Conservation (phyloP, 805 yeast genomes). For the Blastobotrys americana region DNA sequence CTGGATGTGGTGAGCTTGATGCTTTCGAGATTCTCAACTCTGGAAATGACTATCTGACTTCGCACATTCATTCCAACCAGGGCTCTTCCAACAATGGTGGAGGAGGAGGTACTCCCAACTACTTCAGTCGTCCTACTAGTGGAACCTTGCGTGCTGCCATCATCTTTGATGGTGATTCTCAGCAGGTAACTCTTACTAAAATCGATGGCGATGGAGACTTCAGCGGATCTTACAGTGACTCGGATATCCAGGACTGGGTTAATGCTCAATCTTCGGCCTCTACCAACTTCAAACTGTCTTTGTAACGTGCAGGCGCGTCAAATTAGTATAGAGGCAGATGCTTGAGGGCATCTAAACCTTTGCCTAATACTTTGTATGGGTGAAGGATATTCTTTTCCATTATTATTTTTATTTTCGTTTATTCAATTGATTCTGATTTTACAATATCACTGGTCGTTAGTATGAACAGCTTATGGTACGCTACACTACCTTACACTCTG, state of each 20-base stretch:
- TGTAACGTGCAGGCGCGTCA: not conserved
- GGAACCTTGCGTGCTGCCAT: conserved; percentile 85
- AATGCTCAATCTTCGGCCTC: not conserved
- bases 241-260: conserved; percentile 2
- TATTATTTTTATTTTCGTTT: too few relatives aligned
- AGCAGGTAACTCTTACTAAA: conserved; percentile 14
- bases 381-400: too few relatives aligned
- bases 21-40: conserved; percentile 78
- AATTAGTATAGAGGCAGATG: too few relatives aligned
- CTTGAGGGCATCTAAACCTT: too few relatives aligned
- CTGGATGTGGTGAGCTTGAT: conserved; percentile 98
- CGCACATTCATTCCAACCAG: conserved; percentile 77
- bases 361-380: too few relatives aligned
- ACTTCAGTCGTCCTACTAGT: conserved; percentile 76
- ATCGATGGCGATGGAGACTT: conserved; percentile 5
- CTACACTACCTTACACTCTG: too few relatives aligned
- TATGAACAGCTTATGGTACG: too few relatives aligned
- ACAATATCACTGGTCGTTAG: too few relatives aligned
- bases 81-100: conserved; percentile 43
- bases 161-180: conserved; percentile 45
- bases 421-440: too few relatives aligned
- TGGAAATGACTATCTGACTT: conserved; percentile 60
- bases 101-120: conserved; percentile 87
- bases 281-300: not conserved
- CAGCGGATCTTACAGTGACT: not conserved